These are phyloP conservation scores for Podospora pseudopauciseta DNA, from an alignment of 495 filamentous ascomycete species.

Conservation along the genomic window DNA sequence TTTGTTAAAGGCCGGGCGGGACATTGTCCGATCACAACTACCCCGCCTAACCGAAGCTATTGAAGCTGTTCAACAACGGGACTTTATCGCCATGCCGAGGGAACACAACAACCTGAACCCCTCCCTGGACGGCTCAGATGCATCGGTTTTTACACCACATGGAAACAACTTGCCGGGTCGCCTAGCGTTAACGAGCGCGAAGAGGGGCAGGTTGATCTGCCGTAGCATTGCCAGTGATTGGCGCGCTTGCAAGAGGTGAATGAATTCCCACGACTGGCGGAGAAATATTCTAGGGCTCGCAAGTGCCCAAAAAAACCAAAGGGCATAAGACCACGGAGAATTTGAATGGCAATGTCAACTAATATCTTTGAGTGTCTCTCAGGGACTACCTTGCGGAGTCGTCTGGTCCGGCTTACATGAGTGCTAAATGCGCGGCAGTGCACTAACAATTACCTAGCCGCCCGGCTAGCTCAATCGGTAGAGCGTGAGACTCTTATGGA, in stretches of 20 bases:
- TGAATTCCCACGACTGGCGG: background rate
- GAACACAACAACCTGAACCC: too few relatives aligned
- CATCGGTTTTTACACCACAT: too few relatives aligned
- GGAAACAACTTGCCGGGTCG: background rate
- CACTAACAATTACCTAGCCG: background rate
- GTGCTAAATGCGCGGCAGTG: too few relatives aligned
- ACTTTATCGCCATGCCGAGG: background rate
- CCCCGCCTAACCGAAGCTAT: background rate
- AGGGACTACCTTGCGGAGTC: too few relatives aligned
- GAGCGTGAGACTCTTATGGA: too few relatives aligned
- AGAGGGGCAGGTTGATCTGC: background rate
- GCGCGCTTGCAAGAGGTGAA: background rate
- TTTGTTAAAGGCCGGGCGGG: background rate
- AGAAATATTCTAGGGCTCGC: background rate
- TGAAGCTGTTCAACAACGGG: background rate
- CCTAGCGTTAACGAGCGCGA: background rate
- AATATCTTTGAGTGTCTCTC: too few relatives aligned
- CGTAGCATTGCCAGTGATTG: background rate
- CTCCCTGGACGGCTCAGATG: background rate
- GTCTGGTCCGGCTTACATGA: too few relatives aligned
- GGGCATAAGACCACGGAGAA: background rate
- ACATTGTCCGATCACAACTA: too few relatives aligned
- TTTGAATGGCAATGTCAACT: background rate
- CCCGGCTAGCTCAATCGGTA: background rate
- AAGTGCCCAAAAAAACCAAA: too few relatives aligned